These are phyloP conservation scores for Zasmidium angulare DNA, from an alignment of 2,329 filamentous ascomycete species.

Conservation along the genomic window DNA sequence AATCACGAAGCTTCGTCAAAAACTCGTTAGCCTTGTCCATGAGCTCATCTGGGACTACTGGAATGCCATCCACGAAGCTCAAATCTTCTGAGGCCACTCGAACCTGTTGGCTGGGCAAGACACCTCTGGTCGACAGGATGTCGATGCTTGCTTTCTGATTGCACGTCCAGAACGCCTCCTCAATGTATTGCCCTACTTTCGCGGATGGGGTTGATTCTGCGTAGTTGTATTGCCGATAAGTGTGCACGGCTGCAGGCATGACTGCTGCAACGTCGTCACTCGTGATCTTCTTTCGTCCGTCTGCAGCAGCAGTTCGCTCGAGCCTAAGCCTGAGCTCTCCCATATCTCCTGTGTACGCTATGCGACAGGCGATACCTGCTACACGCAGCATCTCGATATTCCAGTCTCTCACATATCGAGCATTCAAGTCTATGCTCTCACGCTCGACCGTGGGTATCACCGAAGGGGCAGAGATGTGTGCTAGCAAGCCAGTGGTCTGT, in stretches of 20 bases:
- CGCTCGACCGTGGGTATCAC: conserved; percentile 96
- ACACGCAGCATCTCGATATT: conserved; percentile 90
- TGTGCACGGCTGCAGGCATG: conserved; percentile 77
- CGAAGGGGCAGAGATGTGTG: conserved; percentile 92
- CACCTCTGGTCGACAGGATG: conserved; percentile 81
- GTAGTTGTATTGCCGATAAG: conserved; percentile 84
- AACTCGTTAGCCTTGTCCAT: conserved; percentile 68
- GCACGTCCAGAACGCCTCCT: conserved; percentile 94
- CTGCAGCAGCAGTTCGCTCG: conserved; percentile 40
- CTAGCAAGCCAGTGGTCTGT: conserved; percentile 90
- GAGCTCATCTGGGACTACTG: conserved; percentile 76
- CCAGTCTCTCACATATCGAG: conserved; percentile 91
- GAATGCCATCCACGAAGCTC: conserved; percentile 84
- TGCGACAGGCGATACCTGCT: conserved; percentile 82
- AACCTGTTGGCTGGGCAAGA: conserved; percentile 80
- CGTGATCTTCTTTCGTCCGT: conserved; percentile 49
- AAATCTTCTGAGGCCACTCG: conserved; percentile 70
- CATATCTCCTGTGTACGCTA: conserved; percentile 90
- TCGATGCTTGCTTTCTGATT: conserved; percentile 81
- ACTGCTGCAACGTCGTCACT: conserved; percentile 65
- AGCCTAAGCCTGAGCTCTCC: conserved; percentile 60
- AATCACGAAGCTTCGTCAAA: conserved; percentile 76
- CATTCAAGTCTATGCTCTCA: conserved; percentile 95
- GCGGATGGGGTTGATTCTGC: conserved; percentile 85
- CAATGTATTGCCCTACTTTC: conserved; percentile 80